These are phyloP conservation scores for Lichtheimia corymbifera DNA, from an alignment of 371 early-diverging fungal genomes.

Conservation along the genomic window DNA sequence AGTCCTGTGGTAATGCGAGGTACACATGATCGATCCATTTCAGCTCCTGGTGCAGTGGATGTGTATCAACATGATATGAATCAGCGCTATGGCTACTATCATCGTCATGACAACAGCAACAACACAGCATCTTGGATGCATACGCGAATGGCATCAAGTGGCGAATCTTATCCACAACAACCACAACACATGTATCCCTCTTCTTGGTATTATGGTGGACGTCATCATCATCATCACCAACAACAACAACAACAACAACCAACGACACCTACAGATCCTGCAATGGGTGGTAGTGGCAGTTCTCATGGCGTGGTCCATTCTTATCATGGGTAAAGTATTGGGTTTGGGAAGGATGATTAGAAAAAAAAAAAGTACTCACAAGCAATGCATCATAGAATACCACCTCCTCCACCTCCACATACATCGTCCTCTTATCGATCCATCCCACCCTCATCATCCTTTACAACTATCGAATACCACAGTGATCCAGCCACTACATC, in stretches of 20 bases:
- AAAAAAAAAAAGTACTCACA: not conserved
- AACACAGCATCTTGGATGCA: not conserved
- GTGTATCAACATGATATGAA: slow-evolving; percentile 8
- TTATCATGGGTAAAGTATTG: not conserved
- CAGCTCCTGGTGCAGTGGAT: slow-evolving; percentile 15
- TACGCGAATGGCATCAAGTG: slow-evolving; percentile 10
- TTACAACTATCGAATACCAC: not conserved
- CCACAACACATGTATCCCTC: slow-evolving; percentile 6
- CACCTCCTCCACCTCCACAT: not conserved
- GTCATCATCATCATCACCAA: slow-evolving; percentile 1
- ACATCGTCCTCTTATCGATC: not conserved
- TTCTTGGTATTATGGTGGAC: slow-evolving; percentile 8
- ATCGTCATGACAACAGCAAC: slow-evolving; percentile 1
- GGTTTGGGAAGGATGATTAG: not conserved
- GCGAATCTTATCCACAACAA: slow-evolving; percentile 4
- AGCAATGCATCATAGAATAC: not conserved
- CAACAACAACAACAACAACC: not conserved
- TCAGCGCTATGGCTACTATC: slow-evolving; percentile 12
- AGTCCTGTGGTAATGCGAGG: slow-evolving; percentile 6
- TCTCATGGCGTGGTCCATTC: not conserved
- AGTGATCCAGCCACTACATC: not conserved
- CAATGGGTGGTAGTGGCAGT: not conserved
- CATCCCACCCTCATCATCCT: not conserved
- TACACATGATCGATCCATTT: slow-evolving; percentile 14
- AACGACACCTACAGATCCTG: not conserved